A percentile compares a stretch with the other conserved stretches of the same genome.
Evolutionary conservation across 306 rosid species (phyloP).

Genomic region (Hippophae rhamnoides): DNA sequence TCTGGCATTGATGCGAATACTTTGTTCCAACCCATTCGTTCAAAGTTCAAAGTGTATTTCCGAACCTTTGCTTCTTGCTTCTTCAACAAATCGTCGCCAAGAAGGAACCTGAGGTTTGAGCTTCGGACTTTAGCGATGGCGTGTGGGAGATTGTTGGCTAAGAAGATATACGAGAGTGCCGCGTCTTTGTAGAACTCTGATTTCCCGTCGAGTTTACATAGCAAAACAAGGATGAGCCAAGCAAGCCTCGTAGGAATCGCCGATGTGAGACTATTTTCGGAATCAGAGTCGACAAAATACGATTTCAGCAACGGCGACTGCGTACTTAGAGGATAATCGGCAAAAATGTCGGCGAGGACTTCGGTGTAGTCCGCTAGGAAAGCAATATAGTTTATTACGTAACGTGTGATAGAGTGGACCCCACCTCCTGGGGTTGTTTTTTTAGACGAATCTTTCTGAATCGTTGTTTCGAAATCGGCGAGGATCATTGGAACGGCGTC

Average conservation of each 20-base stretch:
- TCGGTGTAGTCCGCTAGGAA: slow-evolving; percentile 56
- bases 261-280: slow-evolving; percentile 17
- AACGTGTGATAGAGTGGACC: slow-evolving; percentile 84
- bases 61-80: slow-evolving; percentile 59
- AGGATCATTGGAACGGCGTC: slow-evolving; percentile 40
- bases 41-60: slow-evolving; percentile 57
- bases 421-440: slow-evolving; percentile 56
- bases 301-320: slow-evolving; percentile 57
- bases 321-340: slow-evolving; percentile 40
- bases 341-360: slow-evolving; percentile 37
- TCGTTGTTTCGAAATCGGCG: slow-evolving; percentile 53
- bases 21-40: slow-evolving; percentile 65
- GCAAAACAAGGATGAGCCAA: slow-evolving; percentile 63
- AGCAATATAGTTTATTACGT: slow-evolving; percentile 70
- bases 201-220: slow-evolving; percentile 74
- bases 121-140: slow-evolving; percentile 47
- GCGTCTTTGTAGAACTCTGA: slow-evolving; percentile 56
- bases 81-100: slow-evolving; percentile 55
- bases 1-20: slow-evolving; percentile 44
- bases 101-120: slow-evolving; percentile 42
- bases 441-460: slow-evolving; percentile 58
- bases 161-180: slow-evolving; percentile 67
- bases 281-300: slow-evolving; percentile 25
- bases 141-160: slow-evolving; percentile 88
- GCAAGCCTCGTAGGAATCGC: slow-evolving; percentile 39